A percentile compares a stretch with the other conserved stretches of the same genome.
Evolutionary conservation across 305 asterid genomes (phyloP).

Genomic region (Caryopteris hybrid): DNA sequence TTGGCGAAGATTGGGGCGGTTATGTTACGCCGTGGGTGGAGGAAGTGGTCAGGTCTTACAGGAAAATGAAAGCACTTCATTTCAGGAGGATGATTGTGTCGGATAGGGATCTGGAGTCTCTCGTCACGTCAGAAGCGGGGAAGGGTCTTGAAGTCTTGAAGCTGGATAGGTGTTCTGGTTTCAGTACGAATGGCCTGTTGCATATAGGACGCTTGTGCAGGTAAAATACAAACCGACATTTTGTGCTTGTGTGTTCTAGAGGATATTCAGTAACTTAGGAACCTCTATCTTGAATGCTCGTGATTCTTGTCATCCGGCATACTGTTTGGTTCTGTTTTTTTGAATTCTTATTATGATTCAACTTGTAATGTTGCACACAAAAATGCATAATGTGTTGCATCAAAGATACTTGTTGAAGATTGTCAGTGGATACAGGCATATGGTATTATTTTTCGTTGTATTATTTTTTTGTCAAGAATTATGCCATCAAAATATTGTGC

Average conservation of each 20-base stretch:
- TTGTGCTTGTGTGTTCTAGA: no score
- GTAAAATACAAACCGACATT: slow-evolving; percentile 22
- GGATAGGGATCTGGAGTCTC: slow-evolving; percentile 65
- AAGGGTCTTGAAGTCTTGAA: slow-evolving; percentile 48
- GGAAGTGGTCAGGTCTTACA: slow-evolving; percentile 36
- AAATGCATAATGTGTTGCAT: not conserved
- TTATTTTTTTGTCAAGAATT: not conserved
- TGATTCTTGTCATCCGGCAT: not conserved
- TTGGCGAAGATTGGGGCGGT: slow-evolving; percentile 92
- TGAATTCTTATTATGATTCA: not conserved
- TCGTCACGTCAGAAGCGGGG: slow-evolving; percentile 38
- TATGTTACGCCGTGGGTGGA: slow-evolving; percentile 68
- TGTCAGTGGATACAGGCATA: not conserved
- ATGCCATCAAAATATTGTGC: not conserved
- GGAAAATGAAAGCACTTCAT: slow-evolving; percentile 49
- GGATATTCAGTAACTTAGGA: not conserved
- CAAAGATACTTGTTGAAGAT: not conserved
- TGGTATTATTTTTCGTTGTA: not conserved
- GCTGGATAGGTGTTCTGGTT: slow-evolving; percentile 79
- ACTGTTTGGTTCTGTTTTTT: not conserved
- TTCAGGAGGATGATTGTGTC: slow-evolving; percentile 79
- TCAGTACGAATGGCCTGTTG: slow-evolving; percentile 63
- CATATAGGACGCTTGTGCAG: slow-evolving; percentile 60
- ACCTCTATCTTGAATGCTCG: not conserved
- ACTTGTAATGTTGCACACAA: not conserved